phyloP scores from a whole-genome alignment of 805 yeast species.

The Kuraishia cidri region DNA sequence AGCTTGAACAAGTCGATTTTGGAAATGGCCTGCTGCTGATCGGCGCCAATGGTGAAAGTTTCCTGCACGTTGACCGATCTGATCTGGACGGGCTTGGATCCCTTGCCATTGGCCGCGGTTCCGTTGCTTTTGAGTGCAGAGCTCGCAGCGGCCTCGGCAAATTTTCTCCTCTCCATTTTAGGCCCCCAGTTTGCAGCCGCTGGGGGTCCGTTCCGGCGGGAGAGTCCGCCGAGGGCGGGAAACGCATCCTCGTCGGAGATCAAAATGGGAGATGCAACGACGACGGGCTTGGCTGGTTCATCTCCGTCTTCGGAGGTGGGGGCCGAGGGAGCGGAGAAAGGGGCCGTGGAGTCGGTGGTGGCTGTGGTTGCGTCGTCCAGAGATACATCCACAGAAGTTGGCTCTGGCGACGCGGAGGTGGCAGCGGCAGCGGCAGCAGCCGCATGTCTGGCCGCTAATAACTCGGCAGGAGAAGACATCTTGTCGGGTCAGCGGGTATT shows the following conservation, averaged over 20 bases:
- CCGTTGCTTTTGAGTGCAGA: too few species aligned
- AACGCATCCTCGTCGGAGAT: constrained; percentile 47
- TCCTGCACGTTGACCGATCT: constrained; percentile 63
- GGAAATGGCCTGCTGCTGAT: constrained; percentile 54
- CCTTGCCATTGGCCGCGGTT: too few species aligned
- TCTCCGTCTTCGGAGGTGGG: too few species aligned
- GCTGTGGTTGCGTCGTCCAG: constrained; percentile 16
- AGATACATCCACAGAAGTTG: constrained; percentile 4
- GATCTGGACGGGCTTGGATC: constrained; percentile 36
- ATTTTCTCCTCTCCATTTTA: constrained; percentile 38
- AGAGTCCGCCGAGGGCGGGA: constrained; percentile 52
- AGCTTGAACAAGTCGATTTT: constrained; percentile 65
- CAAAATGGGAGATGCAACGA: too few species aligned
- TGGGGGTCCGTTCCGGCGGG: constrained; percentile 7
- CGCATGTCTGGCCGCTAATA: constrained; percentile 25
- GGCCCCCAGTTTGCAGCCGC: constrained; percentile 45
- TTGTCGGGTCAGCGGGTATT: background rate
- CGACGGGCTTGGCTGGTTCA: too few species aligned
- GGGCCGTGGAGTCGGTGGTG: too few species aligned
- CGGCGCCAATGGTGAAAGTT: constrained; percentile 65
- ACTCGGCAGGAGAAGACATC: constrained; percentile 31
- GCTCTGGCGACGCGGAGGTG: background rate
- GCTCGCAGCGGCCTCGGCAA: too few species aligned
- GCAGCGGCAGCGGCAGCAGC: constrained; percentile 7
- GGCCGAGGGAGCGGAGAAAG: too few species aligned